Percentiles rank a stretch among this genome's conserved stretches.
phyloP scores from a whole-genome alignment of 2,329 filamentous ascomycete species.

The Paecilomyces niveus region DNA sequence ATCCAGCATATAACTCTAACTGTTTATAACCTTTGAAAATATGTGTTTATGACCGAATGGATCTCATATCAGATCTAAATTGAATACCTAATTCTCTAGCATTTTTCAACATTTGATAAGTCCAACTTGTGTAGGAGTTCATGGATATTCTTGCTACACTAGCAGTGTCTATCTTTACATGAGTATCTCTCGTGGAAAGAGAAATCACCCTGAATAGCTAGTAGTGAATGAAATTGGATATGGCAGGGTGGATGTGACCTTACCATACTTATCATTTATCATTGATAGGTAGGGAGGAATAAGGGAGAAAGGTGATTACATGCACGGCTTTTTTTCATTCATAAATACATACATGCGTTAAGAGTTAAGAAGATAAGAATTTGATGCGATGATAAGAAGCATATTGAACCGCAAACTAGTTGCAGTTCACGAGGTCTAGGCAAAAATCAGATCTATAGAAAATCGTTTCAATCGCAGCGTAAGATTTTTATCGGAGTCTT shows the following conservation, averaged over 20 bases:
- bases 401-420: slow-evolving; percentile 7
- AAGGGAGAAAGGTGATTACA: neutral
- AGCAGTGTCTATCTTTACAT: no score
- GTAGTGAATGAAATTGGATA: no score
- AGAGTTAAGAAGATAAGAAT: neutral
- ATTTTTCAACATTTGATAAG: no score
- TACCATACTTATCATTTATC: neutral
- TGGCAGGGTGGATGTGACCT: neutral
- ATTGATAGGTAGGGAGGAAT: slow-evolving; percentile 6
- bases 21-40: neutral
- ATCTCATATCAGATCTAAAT: neutral
- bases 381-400: neutral
- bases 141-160: no score
- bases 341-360: neutral
- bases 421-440: neutral
- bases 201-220: no score
- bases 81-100: neutral
- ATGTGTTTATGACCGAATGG: neutral
- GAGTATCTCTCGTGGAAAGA: no score
- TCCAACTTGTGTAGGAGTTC: no score
- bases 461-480: neutral
- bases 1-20: neutral
- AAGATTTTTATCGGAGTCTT: neutral
- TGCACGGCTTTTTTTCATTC: neutral
- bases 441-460: neutral